phyloP scores from a whole-genome alignment of 2,329 filamentous ascomycete species.

The Cladosporium sp. region DNA sequence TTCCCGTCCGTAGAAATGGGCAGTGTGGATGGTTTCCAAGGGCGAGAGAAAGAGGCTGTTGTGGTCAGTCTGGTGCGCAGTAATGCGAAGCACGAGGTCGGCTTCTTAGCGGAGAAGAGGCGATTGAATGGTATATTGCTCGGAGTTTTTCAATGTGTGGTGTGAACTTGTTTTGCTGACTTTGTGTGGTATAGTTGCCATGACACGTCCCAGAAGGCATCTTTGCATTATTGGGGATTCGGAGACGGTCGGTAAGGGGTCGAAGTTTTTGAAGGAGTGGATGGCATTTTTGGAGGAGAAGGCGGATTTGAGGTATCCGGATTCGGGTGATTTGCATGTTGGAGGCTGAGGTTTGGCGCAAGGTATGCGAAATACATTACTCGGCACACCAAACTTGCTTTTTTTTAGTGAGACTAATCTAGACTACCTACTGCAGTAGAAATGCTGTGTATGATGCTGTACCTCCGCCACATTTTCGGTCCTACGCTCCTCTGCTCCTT shows the following conservation, averaged over 20 bases:
- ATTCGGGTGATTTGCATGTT: slow-evolving; percentile 37
- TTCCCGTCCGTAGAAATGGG: slow-evolving; percentile 90
- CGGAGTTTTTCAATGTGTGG: not conserved
- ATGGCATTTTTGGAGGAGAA: slow-evolving; percentile 89
- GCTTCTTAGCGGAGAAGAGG: slow-evolving; percentile 89
- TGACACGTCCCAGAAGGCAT: slow-evolving; percentile 91
- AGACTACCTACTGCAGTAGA: not conserved
- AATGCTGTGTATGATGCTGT: not conserved
- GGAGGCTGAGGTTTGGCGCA: not conserved
- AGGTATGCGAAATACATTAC: not conserved
- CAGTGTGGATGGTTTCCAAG: slow-evolving; percentile 95
- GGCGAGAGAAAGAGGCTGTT: slow-evolving; percentile 93
- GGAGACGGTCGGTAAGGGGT: slow-evolving; percentile 88
- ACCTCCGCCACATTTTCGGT: not conserved
- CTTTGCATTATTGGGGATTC: slow-evolving; percentile 91
- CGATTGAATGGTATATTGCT: slow-evolving; percentile 76
- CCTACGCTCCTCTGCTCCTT: not conserved
- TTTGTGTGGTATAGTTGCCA: slow-evolving; percentile 66
- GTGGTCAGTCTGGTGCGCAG: slow-evolving; percentile 92
- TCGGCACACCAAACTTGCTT: not conserved
- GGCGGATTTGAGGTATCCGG: slow-evolving; percentile 86
- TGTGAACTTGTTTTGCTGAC: slow-evolving; percentile 5
- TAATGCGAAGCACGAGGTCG: slow-evolving; percentile 82
- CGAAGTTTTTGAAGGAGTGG: slow-evolving; percentile 83
- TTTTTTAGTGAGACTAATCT: not conserved